These are phyloP conservation scores for Daldinia bambusicola DNA, from an alignment of 495 filamentous ascomycete genomes.

Conservation along the genomic window DNA sequence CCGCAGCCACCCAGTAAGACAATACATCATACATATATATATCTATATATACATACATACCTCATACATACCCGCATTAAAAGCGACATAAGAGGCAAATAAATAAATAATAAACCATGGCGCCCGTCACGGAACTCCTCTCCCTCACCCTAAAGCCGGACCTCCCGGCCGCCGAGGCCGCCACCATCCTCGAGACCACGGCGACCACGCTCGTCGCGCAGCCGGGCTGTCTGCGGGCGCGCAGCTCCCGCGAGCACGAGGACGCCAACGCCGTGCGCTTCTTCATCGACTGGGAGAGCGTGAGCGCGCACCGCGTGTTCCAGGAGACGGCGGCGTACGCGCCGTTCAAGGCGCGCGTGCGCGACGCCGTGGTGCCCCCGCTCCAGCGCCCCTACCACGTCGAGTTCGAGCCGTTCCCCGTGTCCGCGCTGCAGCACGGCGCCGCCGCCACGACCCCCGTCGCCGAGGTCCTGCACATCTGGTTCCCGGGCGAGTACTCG, in stretches of 20 bases:
- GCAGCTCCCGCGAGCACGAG: conserved; percentile 20
- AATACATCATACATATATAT: too few relatives aligned
- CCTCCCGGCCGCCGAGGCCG: conserved; percentile 4
- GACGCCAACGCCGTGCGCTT: conserved; percentile 22
- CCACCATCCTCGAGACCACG: conserved; percentile 14
- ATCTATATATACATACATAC: too few relatives aligned
- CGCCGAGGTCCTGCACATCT: conserved; percentile 28
- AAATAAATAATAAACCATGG: conserved; percentile 38
- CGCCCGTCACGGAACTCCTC: conserved; percentile 40
- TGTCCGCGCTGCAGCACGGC: conserved; percentile 5
- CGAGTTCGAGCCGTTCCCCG: conserved; percentile 20
- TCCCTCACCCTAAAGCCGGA: conserved; percentile 19
- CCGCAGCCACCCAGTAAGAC: too few relatives aligned
- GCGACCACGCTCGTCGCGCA: conserved; percentile 24
- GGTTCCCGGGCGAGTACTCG: conserved; percentile 29
- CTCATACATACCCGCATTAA: too few relatives aligned
- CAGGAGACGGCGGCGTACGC: conserved; percentile 13
- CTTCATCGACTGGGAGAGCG: conserved; percentile 39
- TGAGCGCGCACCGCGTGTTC: conserved; percentile 36
- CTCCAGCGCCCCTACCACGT: conserved; percentile 31
- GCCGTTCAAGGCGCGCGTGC: conserved; percentile 24
- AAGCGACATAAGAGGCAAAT: too few relatives aligned
- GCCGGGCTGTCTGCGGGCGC: conserved; percentile 35
- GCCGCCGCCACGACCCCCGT: not conserved
- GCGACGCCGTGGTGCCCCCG: conserved; percentile 4